phyloP scores from a whole-genome alignment of 2,329 filamentous ascomycete species.

The Nigrospora sphaerica region DNA sequence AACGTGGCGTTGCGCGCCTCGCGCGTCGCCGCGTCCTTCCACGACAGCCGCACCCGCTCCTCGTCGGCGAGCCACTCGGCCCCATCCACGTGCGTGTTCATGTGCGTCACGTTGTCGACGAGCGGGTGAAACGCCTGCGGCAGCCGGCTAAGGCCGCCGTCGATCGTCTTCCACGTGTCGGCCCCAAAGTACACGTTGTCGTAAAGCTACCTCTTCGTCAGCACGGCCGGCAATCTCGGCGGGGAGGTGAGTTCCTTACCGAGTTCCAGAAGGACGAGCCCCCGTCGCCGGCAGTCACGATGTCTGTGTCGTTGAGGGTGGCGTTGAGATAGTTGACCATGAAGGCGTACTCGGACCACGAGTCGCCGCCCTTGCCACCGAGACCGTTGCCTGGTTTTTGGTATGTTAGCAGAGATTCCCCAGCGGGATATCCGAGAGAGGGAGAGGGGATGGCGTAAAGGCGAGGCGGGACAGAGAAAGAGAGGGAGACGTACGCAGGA shows the following conservation, averaged over 20 bases:
- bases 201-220: conserved; percentile 27
- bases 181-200: conserved; percentile 54
- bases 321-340: conserved; percentile 50
- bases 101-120: conserved; percentile 48
- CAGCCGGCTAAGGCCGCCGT: conserved; percentile 47
- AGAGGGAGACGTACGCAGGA: conserved; percentile 12
- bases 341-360: conserved; percentile 59
- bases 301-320: conserved; percentile 47
- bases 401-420: no score
- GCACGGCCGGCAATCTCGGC: no score
- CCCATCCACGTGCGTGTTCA: conserved; percentile 50
- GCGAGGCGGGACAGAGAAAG: no score
- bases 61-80: conserved; percentile 43
- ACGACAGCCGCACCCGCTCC: conserved; percentile 50
- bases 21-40: conserved; percentile 32
- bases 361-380: conserved; percentile 43
- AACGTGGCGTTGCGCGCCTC: conserved; percentile 41
- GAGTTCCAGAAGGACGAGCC: conserved; percentile 39
- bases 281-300: conserved; percentile 32
- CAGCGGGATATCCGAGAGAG: no score
- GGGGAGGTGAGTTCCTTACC: no score
- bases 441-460: no score
- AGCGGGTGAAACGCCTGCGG: conserved; percentile 56
- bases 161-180: conserved; percentile 57
- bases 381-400: conserved; percentile 21